Evolutionary conservation across 768 basidiomycete genomes (phyloP).

Genomic region (Daedaleopsis sinensis): DNA sequence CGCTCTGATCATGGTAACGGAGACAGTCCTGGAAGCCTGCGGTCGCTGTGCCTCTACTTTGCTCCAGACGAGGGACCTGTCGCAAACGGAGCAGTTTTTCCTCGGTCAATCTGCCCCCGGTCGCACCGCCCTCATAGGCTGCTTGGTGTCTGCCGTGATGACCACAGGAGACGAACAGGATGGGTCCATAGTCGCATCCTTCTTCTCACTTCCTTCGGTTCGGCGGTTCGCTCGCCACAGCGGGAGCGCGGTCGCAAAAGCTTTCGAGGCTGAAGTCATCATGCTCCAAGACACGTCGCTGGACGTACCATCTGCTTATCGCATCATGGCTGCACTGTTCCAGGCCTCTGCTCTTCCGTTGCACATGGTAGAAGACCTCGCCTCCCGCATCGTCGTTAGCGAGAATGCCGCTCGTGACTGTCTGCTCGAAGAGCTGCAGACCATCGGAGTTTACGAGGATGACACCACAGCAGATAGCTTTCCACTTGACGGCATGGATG

Average conservation of each 20-base stretch:
- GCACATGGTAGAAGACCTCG: slow-evolving; percentile 11
- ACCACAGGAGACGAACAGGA: slow-evolving; percentile 42
- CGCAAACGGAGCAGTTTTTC: slow-evolving; percentile 48
- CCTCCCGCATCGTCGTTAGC: slow-evolving; percentile 5
- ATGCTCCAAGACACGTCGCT: slow-evolving; percentile 48
- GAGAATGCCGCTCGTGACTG: slow-evolving; percentile 11
- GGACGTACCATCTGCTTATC: slow-evolving; percentile 51
- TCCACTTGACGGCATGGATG: background rate
- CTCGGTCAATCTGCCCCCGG: slow-evolving; percentile 40
- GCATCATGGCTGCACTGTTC: slow-evolving; percentile 44
- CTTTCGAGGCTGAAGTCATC: slow-evolving; percentile 37
- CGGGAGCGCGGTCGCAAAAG: slow-evolving; percentile 36
- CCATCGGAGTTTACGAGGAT: background rate
- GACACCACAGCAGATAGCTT: background rate
- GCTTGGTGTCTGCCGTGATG: slow-evolving; percentile 43
- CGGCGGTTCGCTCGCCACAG: slow-evolving; percentile 31
- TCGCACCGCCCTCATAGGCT: slow-evolving; percentile 38
- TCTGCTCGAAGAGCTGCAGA: slow-evolving; percentile 8
- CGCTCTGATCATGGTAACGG: background rate
- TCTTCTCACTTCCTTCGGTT: slow-evolving; percentile 39
- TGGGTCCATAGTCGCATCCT: slow-evolving; percentile 42
- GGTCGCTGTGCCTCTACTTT: slow-evolving; percentile 10
- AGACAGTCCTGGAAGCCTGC: background rate
- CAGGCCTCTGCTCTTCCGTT: slow-evolving; percentile 11
- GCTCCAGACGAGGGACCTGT: slow-evolving; percentile 42